Conservation (phyloP, 78 protist species). For the Dictyostelium discoideum region dicty_2.7 NC_007088.5:4597001-4597500, state of each 20-base stretch:
- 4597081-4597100: constrained; percentile 41
- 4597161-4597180: constrained; percentile 63
- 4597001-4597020: constrained; percentile 83
- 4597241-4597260: constrained; percentile 68
- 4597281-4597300: constrained; percentile 82
- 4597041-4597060: constrained; percentile 17
- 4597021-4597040: constrained; percentile 58
- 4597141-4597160: constrained; percentile 13
- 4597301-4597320: constrained; percentile 28
- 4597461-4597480: constrained; percentile 76
- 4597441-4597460: constrained; percentile 79
- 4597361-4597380: background rate
- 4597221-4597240: constrained; percentile 78
- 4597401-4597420: background rate
- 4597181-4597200: constrained; percentile 84
- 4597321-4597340: constrained; percentile 77
- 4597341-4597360: background rate
- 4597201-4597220: constrained; percentile 75
- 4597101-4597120: constrained; percentile 57
- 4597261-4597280: constrained; percentile 70
- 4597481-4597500: constrained; percentile 72
- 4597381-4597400: background rate
- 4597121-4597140: constrained; percentile 43
- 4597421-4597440: constrained; percentile 20
- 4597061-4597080: constrained; percentile 1